Evolutionary conservation across 148 eudicot species (phyloP), one percentile per base, ranked within the genome.

Genomic region (Nyssa sinensis): DNA sequence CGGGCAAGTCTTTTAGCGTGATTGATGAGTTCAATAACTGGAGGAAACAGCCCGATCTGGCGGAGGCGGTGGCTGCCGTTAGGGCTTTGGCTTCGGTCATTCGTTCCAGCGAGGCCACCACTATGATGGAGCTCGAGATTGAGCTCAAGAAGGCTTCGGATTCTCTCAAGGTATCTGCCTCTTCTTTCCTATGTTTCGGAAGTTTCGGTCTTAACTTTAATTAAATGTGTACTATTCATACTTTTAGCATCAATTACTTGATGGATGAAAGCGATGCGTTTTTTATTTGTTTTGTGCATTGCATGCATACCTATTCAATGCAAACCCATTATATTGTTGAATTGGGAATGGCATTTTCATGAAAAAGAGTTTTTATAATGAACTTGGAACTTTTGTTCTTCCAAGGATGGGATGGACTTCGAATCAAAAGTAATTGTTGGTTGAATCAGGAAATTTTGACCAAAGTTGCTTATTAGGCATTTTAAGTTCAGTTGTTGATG

Each of bases 31-130:
- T 94, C 34, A 90, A 94, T 60, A 84, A 47, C 49, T 92, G 96
- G 97, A 67, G 98, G 79, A 89, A 89, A 55, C 97, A 87, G 84
- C 97, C 98, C 7, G 98, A 94, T 64, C 75, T 94, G 79, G 98
- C 98, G 3, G 98, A 94, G 80, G 97, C 98, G 0, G 98, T 94
- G 51, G 98, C 98, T 31, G 98, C 98, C 19, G 92, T 92, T 78
- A 88, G 96, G 90, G 98, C 98, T 58, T 76, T 94, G 85, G 98
- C 98, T 25, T 84, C 91, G 14, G 96, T 89, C 12, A 94, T 94
- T 74, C 74, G 96, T 68, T 83, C 86, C 23, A 92, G 98, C 51
- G 82, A 81, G 62, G 98, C 97, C 27, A 86, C 89, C 19, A 94
- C 98, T 14, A 92, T 94, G 92, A 90, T 92, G 96, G 97, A 94